These are phyloP conservation scores for Miscanthus sacchariflorus DNA, from an alignment of 202 grass and related monocot genomes.

Conservation along the genomic window DNA sequence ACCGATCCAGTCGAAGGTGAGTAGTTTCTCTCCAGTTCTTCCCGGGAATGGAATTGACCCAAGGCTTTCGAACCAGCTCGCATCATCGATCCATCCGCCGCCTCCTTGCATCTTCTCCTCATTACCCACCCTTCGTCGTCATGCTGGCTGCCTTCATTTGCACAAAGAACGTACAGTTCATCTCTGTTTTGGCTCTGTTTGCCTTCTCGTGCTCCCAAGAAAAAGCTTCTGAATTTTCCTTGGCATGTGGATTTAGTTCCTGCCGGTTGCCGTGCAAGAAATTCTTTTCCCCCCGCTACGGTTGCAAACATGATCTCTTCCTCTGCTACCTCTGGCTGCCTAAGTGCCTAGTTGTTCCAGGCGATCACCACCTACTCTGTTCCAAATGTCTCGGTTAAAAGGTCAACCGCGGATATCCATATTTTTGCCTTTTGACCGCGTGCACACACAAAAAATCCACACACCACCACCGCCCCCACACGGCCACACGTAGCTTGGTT, in stretches of 20 bases:
- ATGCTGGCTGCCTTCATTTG: not conserved
- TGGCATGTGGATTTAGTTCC: not conserved
- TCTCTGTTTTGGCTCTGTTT: not conserved
- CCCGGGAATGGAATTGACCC: not conserved
- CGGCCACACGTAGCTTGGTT: no score
- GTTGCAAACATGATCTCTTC: not conserved
- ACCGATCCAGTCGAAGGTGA: slow-evolving; percentile 61
- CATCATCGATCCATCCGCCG: not conserved
- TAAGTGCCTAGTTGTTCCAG: not conserved
- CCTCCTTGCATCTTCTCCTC: not conserved
- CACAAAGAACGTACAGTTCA: not conserved
- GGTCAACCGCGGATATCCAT: not conserved
- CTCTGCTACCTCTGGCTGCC: not conserved
- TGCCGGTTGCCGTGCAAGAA: not conserved
- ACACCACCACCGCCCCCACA: not conserved
- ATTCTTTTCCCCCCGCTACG: not conserved
- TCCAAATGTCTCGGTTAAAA: not conserved
- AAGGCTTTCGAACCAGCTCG: not conserved
- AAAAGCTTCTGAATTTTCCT: not conserved
- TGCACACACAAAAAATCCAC: not conserved
- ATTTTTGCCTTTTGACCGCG: not conserved
- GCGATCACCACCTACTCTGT: not conserved
- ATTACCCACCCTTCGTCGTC: not conserved
- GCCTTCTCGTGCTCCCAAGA: not conserved
- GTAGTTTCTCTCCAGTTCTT: not conserved